Percentiles rank a stretch among this genome's conserved stretches.
phyloP scores from a whole-genome alignment of 345 rosid species.

The Aquilaria sinensis region DNA sequence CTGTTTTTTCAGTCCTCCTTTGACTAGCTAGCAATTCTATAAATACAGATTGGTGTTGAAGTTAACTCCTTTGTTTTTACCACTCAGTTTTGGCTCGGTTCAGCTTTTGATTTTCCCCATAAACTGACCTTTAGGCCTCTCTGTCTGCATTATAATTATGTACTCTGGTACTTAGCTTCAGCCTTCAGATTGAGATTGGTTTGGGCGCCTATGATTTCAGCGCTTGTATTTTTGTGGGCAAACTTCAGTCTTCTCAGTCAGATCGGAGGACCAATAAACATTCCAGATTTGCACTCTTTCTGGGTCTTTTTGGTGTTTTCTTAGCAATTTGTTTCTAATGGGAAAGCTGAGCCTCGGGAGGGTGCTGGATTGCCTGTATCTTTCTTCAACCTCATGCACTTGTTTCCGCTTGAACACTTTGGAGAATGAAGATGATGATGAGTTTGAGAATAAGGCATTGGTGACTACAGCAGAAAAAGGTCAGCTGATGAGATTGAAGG shows the following conservation, averaged over 20 bases:
- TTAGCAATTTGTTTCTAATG: conserved; percentile 21
- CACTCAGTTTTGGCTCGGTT: conserved; percentile 4
- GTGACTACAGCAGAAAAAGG: conserved; percentile 30
- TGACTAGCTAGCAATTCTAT: not conserved
- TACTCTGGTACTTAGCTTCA: not conserved
- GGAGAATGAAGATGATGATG: conserved; percentile 36
- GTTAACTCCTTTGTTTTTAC: not conserved
- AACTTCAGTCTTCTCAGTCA: conserved; percentile 11
- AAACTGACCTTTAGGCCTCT: conserved; percentile 18
- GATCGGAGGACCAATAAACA: not conserved
- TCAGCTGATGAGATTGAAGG: conserved; percentile 46
- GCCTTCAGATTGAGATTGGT: not conserved
- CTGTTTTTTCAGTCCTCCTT: conserved; percentile 1
- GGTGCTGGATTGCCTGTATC: conserved; percentile 41
- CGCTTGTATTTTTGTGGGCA: conserved; percentile 3
- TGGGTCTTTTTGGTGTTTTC: not conserved
- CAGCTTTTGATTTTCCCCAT: conserved; percentile 15
- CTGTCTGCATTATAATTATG: conserved; percentile 8
- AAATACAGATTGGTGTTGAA: not conserved
- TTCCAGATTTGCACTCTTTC: not conserved
- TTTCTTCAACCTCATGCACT: conserved; percentile 43
- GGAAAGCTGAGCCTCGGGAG: conserved; percentile 49
- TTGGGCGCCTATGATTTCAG: not conserved
- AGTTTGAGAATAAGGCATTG: conserved; percentile 41
- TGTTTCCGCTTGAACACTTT: conserved; percentile 57